Conservation (phyloP, 148 eudicot species). For the Amaranthus hypochondriacus region DNA sequence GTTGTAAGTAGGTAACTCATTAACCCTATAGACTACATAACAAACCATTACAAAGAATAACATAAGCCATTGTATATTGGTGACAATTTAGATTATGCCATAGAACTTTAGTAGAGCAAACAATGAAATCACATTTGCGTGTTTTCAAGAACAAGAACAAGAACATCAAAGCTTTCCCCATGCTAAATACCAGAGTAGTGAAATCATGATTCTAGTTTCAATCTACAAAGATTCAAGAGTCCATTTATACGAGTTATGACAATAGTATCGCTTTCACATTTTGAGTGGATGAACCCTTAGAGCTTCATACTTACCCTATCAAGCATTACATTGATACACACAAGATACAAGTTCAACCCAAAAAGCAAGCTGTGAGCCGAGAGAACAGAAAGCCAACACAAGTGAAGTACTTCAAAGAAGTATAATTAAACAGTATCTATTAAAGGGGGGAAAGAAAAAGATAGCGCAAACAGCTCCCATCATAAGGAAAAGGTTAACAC, state of each 20-base stretch:
- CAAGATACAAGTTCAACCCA: no score
- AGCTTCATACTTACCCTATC: not conserved
- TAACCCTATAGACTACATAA: not conserved
- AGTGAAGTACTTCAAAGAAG: not conserved
- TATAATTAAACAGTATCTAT: not conserved
- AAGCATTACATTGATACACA: not conserved
- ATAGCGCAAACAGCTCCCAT: no score
- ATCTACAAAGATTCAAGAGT: not conserved
- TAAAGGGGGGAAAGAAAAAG: no score
- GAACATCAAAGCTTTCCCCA: not conserved
- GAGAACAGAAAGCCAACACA: no score
- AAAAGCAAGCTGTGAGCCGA: no score
- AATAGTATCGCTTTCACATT: no score
- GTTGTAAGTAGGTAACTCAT: not conserved
- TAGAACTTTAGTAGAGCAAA: not conserved
- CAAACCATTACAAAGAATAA: not conserved
- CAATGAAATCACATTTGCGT: not conserved
- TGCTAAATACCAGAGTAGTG: not conserved
- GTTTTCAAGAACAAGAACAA: not conserved
- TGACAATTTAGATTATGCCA: not conserved
- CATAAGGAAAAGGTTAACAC: no score
- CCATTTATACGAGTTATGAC: not conserved
- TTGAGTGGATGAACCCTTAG: not conserved
- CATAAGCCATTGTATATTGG: not conserved
- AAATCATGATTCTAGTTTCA: not conserved